phyloP scores from a whole-genome alignment of 2,329 filamentous ascomycete genomes.

The Nigrograna mackinnonii region DNA sequence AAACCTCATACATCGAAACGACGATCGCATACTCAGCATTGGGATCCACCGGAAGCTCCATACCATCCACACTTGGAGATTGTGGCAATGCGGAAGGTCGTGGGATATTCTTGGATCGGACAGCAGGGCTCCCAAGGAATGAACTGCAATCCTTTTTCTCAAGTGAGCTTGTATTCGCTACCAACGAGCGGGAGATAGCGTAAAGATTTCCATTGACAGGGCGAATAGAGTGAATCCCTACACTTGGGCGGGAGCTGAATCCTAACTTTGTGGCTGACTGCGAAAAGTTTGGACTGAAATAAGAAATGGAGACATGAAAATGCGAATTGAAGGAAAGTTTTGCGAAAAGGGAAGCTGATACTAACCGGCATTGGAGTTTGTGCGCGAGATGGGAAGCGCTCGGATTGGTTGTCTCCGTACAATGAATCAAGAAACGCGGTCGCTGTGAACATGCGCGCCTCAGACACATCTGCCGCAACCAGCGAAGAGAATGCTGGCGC shows the following conservation, averaged over 20 bases:
- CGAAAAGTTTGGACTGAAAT: constrained; percentile 22
- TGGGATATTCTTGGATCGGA: constrained; percentile 61
- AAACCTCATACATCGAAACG: constrained; percentile 98
- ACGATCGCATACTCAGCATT: constrained; percentile 83
- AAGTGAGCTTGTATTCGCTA: constrained; percentile 25
- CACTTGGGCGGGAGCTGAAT: constrained; percentile 20
- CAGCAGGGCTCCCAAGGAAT: constrained; percentile 59
- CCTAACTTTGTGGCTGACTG: constrained; percentile 15
- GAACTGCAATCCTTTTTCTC: constrained; percentile 57
- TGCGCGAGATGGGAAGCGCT: constrained; percentile 50
- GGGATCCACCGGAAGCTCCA: constrained; percentile 68
- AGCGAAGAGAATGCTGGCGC: constrained; percentile 73
- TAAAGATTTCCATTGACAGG: constrained; percentile 31
- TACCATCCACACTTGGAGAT: constrained; percentile 72
- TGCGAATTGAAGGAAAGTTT: neutral
- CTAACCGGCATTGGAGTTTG: constrained; percentile 53
- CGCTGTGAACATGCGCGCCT: constrained; percentile 76
- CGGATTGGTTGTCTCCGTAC: constrained; percentile 68
- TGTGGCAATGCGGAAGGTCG: constrained; percentile 74
- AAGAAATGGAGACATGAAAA: neutral
- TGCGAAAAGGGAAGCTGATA: constrained; percentile 8
- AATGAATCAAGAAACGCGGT: constrained; percentile 77
- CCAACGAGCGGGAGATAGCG: constrained; percentile 26
- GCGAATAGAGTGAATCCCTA: constrained; percentile 32
- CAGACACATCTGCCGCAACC: constrained; percentile 75